A percentile compares a stretch with the other conserved stretches of the same genome.
These are phyloP conservation scores for Stipa capillata DNA, from an alignment of 176 grass and related monocot species.

Conservation along the genomic window DNA sequence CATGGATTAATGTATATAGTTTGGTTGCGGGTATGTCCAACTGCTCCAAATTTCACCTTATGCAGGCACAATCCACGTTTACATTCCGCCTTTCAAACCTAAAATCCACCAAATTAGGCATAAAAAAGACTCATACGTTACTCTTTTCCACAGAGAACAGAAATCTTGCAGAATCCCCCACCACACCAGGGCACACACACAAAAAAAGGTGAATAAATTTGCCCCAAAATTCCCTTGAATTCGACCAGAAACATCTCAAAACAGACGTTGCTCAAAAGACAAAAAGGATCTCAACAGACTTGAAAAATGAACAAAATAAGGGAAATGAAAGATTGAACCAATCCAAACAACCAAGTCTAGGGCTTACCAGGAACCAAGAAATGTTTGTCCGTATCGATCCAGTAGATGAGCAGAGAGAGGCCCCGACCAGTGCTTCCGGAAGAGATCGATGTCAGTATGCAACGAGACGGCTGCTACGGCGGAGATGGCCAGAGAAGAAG, in stretches of 20 bases:
- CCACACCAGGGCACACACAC: not conserved
- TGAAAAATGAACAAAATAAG: not conserved
- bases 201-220: not conserved
- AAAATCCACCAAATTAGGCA: not conserved
- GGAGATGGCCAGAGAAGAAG: not conserved
- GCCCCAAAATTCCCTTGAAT: not conserved
- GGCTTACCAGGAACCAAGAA: not conserved
- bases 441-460: not conserved
- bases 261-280: not conserved
- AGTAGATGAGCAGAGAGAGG: not conserved
- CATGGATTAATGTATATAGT: not conserved
- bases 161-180: not conserved
- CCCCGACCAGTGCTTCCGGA: not conserved
- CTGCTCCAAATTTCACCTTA: not conserved
- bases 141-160: no score
- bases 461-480: not conserved
- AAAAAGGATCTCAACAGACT: not conserved
- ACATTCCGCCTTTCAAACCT: not conserved
- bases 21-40: not conserved
- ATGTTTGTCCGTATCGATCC: not conserved
- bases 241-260: not conserved
- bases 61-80: not conserved
- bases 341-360: not conserved
- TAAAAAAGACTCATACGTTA: no score
- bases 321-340: not conserved